Conservation (phyloP, 768 basidiomycete species). For the Imleria badia region DNA sequence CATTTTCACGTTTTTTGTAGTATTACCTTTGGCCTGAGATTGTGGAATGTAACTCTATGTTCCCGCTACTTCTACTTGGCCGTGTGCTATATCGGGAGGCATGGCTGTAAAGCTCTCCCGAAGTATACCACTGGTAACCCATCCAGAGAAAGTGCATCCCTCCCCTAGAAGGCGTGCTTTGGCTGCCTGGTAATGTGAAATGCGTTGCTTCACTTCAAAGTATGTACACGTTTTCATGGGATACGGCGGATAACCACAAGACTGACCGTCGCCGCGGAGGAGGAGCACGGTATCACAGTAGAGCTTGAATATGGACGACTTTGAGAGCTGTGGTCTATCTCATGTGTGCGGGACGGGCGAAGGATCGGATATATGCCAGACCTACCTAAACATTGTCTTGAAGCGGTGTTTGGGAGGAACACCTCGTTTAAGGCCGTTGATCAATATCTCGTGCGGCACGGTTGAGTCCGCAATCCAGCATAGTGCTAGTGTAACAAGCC, state of each 20-base stretch:
- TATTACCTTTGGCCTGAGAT: constrained; percentile 1
- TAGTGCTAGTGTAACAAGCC: constrained; percentile 46
- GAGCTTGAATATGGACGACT: constrained; percentile 52
- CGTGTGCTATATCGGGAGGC: constrained; percentile 1
- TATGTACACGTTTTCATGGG: constrained; percentile 40
- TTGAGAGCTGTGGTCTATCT: constrained; percentile 51
- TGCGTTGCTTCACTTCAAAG: constrained; percentile 41
- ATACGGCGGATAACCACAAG: constrained; percentile 10
- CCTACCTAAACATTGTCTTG: constrained; percentile 62
- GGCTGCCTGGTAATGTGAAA: constrained; percentile 48
- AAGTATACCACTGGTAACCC: constrained; percentile 53
- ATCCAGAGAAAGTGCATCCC: constrained; percentile 55
- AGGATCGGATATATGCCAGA: background rate
- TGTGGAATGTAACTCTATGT: constrained; percentile 4
- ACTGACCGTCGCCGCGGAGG: constrained; percentile 8
- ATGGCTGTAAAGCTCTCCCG: constrained; percentile 51
- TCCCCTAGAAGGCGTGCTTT: constrained; percentile 47
- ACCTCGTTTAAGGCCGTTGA: constrained; percentile 79
- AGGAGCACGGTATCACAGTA: constrained; percentile 32
- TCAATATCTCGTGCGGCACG: constrained; percentile 58
- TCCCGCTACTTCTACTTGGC: background rate
- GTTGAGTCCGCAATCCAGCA: constrained; percentile 63
- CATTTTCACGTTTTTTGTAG: constrained; percentile 10
- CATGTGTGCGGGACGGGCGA: background rate
- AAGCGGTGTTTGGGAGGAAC: constrained; percentile 69